A percentile compares a stretch with the other conserved stretches of the same genome.
Conservation (phyloP, 2,329 filamentous ascomycete species). For the Westerdykella sp. region DNA sequence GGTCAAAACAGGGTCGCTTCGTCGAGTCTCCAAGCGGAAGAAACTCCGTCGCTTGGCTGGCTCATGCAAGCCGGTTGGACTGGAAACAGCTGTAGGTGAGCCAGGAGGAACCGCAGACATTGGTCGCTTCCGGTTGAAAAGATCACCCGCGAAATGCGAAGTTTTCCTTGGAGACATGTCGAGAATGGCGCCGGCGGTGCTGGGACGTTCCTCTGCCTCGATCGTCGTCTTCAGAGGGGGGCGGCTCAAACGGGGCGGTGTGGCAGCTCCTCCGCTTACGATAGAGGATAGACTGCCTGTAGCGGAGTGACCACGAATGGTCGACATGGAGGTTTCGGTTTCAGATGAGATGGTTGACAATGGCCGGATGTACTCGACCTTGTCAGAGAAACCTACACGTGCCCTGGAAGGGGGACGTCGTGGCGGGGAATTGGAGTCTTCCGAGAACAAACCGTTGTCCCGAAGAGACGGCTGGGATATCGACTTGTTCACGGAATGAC, state of each 20-base stretch:
- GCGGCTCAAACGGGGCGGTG: slow-evolving; percentile 39
- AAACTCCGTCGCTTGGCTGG: slow-evolving; percentile 33
- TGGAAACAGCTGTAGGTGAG: slow-evolving; percentile 12
- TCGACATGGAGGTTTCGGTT: slow-evolving; percentile 67
- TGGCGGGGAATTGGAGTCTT: slow-evolving; percentile 28
- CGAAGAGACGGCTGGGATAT: slow-evolving; percentile 37
- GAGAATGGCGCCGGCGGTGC: slow-evolving; percentile 65
- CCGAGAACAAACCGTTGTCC: slow-evolving; percentile 18
- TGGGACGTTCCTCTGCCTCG: slow-evolving; percentile 49
- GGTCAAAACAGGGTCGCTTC: slow-evolving; percentile 33
- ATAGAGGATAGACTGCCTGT: slow-evolving; percentile 77
- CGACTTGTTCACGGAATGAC: slow-evolving; percentile 33
- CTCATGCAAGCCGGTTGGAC: slow-evolving; percentile 13
- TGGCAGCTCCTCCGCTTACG: slow-evolving; percentile 53
- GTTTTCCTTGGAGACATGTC: slow-evolving; percentile 38
- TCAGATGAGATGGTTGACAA: slow-evolving; percentile 80
- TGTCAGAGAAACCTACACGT: slow-evolving; percentile 77
- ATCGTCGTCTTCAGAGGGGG: slow-evolving; percentile 37
- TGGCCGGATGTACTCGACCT: slow-evolving; percentile 75
- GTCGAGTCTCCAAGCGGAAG: slow-evolving; percentile 48
- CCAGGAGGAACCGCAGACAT: slow-evolving; percentile 31
- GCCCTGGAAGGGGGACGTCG: slow-evolving; percentile 47
- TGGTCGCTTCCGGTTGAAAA: slow-evolving; percentile 29
- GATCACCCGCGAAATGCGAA: slow-evolving; percentile 18
- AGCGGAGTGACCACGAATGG: slow-evolving; percentile 64